A percentile compares a stretch with the other conserved stretches of the same genome.
Conservation (phyloP, 1,284 basidiomycete species). For the Irpex sp. region DNA sequence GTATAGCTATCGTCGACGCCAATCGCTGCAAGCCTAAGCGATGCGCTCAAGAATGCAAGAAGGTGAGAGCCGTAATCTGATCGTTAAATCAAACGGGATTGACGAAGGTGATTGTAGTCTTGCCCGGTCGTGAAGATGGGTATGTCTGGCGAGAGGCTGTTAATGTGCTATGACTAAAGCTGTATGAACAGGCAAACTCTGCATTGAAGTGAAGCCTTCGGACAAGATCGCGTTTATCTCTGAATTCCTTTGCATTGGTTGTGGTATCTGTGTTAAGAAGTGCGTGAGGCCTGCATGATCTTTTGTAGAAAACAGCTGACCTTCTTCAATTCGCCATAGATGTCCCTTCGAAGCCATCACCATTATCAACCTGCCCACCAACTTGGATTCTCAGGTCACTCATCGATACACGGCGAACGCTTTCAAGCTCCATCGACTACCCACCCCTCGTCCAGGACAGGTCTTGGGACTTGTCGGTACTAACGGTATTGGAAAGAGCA, state of each 20-base stretch:
- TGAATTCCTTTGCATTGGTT: slow-evolving; percentile 94
- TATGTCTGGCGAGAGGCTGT: slow-evolving; percentile 32
- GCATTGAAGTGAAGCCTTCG: slow-evolving; percentile 92
- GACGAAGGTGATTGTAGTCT: slow-evolving; percentile 47
- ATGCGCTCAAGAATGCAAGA: slow-evolving; percentile 91
- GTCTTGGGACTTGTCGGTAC: slow-evolving; percentile 95
- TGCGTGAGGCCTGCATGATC: slow-evolving; percentile 27
- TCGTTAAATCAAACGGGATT: slow-evolving; percentile 5
- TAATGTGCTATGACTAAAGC: neutral
- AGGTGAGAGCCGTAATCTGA: slow-evolving; percentile 40
- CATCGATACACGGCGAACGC: slow-evolving; percentile 97
- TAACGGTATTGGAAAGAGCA: slow-evolving; percentile 98
- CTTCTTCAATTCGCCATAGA: slow-evolving; percentile 43
- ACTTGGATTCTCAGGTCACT: slow-evolving; percentile 90
- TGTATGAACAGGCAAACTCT: slow-evolving; percentile 73
- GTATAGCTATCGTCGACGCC: slow-evolving; percentile 92
- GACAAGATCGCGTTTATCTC: slow-evolving; percentile 98
- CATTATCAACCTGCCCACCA: slow-evolving; percentile 97
- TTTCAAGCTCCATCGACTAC: slow-evolving; percentile 96
- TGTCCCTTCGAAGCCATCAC: slow-evolving; percentile 97
- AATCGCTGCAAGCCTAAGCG: slow-evolving; percentile 94
- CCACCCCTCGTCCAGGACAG: slow-evolving; percentile 92
- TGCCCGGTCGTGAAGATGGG: slow-evolving; percentile 99
- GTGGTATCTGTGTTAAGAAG: slow-evolving; percentile 99
- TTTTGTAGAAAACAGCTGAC: neutral